Conservation (phyloP, 306 rosid species). For the Prunus mongolica region DNA sequence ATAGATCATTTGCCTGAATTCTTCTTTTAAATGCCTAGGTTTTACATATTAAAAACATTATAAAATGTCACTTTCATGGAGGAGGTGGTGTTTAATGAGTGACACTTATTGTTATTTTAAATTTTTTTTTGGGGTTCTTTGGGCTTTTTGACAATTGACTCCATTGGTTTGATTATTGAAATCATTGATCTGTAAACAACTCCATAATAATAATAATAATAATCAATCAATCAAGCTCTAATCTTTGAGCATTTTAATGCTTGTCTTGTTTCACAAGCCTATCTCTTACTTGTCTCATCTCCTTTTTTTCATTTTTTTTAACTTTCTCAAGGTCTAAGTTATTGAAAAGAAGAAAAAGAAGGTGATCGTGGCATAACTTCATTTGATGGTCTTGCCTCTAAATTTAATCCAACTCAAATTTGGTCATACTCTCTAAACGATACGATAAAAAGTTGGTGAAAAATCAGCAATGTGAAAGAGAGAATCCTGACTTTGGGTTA, state of each 20-base stretch:
- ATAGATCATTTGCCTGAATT: too few relatives aligned
- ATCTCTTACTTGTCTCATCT: not conserved
- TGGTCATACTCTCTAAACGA: not conserved
- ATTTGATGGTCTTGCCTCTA: not conserved
- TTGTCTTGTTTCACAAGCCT: not conserved
- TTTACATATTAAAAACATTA: not conserved
- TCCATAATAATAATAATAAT: not conserved
- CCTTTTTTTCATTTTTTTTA: not conserved
- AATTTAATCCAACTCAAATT: not conserved
- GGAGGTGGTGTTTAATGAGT: not conserved
- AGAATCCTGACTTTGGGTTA: not conserved
- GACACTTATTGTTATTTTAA: not conserved
- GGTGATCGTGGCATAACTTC: not conserved
- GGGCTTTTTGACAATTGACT: not conserved
- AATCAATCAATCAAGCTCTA: not conserved
- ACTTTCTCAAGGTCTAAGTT: not conserved
- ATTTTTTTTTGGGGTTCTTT: not conserved
- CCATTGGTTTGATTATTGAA: not conserved
- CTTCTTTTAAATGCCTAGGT: too few relatives aligned
- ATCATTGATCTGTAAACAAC: not conserved
- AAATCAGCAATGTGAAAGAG: not conserved
- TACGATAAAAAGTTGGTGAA: not conserved
- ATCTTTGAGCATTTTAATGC: not conserved
- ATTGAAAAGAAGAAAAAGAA: not conserved
- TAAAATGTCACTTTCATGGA: slow-evolving; percentile 14